Evolutionary conservation across 2,329 filamentous ascomycete genomes (phyloP), one percentile per base, ranked within the genome.

Genomic region (Plectosphaerella cucumerina): DNA sequence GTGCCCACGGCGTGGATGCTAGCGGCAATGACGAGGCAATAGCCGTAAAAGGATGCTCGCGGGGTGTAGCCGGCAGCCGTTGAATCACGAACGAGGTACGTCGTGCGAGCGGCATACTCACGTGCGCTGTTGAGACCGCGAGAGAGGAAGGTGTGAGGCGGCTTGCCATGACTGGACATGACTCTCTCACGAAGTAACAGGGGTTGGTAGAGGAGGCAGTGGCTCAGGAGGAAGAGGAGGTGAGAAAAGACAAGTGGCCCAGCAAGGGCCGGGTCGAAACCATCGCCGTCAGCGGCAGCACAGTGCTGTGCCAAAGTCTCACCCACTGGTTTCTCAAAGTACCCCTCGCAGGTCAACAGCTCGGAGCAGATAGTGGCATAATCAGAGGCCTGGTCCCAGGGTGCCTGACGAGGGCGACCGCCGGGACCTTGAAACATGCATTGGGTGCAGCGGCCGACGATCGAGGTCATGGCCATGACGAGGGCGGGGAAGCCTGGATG

Each of bases 391-490:
- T 20, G 33, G 15, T 47, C 45, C 45, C 45, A 47, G 5, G 45
- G 45, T n/a, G 45, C 20, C 18, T 47, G 45, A 10, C 45, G 45
- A 14, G 45, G 45, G 15, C 45, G 45, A 8, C 15, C 31, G 15
- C 22, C 21, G 2, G 35, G n/a, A 6, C 37, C 35, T 21, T 47
- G 45, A 18, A 47, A 17, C 45, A 47, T 47, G 34, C 33, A 39
- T 18, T 47, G 45, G 14, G 45, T 47, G 45, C 45, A 47, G 15
- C 45, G 45, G 18, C 45, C 45, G 45, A 47, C 33, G 33, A 47
- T 26, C 18, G 45, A 47, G 3, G 45, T 47, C 45, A 47, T 39
- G 6, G 34, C 45, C 12, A 47, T 20, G 20, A 47, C 45, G 5
- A 47, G 20, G 18, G 45, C 45, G 3, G 45, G 45, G 14, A 21